Conservation (phyloP, 106 monocot species). For the Narthecium ossifragum region DNA sequence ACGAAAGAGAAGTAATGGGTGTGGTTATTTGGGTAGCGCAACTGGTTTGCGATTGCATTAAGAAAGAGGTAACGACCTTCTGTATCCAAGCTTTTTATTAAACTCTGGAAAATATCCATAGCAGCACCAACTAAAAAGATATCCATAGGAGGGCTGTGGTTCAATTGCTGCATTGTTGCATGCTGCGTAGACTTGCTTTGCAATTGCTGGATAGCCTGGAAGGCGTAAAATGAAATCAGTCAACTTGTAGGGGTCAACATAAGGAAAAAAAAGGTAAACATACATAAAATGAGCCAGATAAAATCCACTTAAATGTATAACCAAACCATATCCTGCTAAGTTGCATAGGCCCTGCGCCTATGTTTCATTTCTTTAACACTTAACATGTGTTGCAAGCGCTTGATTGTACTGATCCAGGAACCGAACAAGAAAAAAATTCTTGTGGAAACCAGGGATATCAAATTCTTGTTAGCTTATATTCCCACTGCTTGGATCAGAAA, state of each 20-base stretch:
- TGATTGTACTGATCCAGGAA: too few species aligned
- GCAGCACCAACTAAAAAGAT: slow-evolving; percentile 59
- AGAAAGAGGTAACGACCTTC: slow-evolving; percentile 92
- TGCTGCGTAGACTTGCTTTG: slow-evolving; percentile 57
- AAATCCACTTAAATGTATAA: too few species aligned
- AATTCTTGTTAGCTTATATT: too few species aligned
- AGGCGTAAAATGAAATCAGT: background rate
- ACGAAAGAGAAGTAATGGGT: slow-evolving; percentile 94
- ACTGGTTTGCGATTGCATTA: slow-evolving; percentile 90
- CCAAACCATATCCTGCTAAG: too few species aligned
- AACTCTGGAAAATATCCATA: slow-evolving; percentile 74
- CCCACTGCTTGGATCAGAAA: too few species aligned
- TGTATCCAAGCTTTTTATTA: slow-evolving; percentile 63
- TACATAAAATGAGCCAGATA: background rate
- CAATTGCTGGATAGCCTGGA: slow-evolving; percentile 79
- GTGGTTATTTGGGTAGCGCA: slow-evolving; percentile 95
- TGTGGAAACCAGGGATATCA: too few species aligned
- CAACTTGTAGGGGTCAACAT: background rate
- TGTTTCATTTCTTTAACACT: too few species aligned
- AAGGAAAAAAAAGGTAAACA: background rate
- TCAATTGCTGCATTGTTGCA: slow-evolving; percentile 37
- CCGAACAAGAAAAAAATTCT: too few species aligned
- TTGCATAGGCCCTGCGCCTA: too few species aligned
- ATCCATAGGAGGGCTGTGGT: slow-evolving; percentile 54
- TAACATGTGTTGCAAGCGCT: too few species aligned